Base-by-base conservation (phyloP, 352 stramenopile species). In the Peronospora farinosa region DNA sequence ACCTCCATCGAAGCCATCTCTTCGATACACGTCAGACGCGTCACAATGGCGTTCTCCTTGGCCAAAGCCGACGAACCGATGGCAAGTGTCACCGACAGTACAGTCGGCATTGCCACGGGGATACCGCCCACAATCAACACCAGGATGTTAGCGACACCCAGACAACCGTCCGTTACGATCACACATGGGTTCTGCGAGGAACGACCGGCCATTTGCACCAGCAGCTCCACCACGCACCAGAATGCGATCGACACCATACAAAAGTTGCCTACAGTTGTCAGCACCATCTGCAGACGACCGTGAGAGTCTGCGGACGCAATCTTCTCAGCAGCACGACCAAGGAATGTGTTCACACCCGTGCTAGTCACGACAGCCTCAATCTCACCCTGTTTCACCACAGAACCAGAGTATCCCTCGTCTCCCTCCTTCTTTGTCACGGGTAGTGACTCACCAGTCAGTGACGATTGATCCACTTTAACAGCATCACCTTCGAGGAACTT, bases 401-500 rank as follows among this genome's bases (percentile, higher is more conserved):
- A 92, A 47, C 72, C 72, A 48, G 78, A 93, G 72, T 95, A 88
- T 15, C 74, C 75, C 47, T 86, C 78, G 47, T 92, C 76, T 31
- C 75, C 74, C 38, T 82, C 63, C 55, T 66, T 67, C 76, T 90
- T 91, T 32, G 85, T 90, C 51, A 97, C 92, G 27, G 92, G 88
- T 31, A 98, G 70, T 36, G 90, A 96, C 68, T 98, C 93, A 46
- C 93, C 92, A 38, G 93, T 97, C 12, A 98, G 71, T 28, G 88
- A 94, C 36, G 92, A 91, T 67, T 97, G 86, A 51, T 95, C 83
- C 17, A 95, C 85, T 51, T 95, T 87, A 47, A 97, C 47, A 15
- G 65, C 32, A 30, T 93, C 78, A 13, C 82, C 82, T 40, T 89
- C 76, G 21, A 92, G 69, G 63, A 89, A 84, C 69, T 88, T 86